Conservation (phyloP, 2,329 filamentous ascomycete genomes). For the Daldinia eschscholtzii region DNA sequence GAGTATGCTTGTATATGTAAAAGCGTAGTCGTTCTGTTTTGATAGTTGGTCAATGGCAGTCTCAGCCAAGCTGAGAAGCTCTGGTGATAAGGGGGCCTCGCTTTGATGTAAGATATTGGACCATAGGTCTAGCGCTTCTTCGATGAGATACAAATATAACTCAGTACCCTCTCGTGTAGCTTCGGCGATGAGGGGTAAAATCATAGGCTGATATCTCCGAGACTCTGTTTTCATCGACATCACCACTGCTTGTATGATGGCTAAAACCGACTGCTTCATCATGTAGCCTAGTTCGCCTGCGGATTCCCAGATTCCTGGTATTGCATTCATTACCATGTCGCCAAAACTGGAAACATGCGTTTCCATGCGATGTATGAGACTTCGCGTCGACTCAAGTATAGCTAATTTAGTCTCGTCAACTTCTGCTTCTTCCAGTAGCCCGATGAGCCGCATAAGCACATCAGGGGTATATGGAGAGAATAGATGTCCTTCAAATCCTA, state of each 20-base stretch:
- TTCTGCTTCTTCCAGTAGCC: slow-evolving; percentile 82
- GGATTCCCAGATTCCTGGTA: slow-evolving; percentile 87
- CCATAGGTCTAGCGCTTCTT: slow-evolving; percentile 94
- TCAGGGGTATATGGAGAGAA: slow-evolving; percentile 84
- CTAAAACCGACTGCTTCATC: slow-evolving; percentile 93
- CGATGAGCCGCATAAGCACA: slow-evolving; percentile 79
- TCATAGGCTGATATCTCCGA: slow-evolving; percentile 80
- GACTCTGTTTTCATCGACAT: slow-evolving; percentile 85
- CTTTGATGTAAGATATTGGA: slow-evolving; percentile 77
- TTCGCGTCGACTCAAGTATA: slow-evolving; percentile 86
- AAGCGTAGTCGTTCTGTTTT: slow-evolving; percentile 73
- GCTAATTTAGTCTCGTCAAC: slow-evolving; percentile 91
- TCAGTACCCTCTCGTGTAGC: slow-evolving; percentile 83
- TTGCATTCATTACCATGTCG: slow-evolving; percentile 82
- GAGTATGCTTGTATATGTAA: slow-evolving; percentile 72
- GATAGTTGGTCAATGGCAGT: slow-evolving; percentile 75
- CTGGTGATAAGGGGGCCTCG: slow-evolving; percentile 69
- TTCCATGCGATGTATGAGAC: slow-evolving; percentile 85
- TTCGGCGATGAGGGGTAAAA: slow-evolving; percentile 84
- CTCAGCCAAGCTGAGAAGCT: slow-evolving; percentile 73
- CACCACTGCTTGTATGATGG: slow-evolving; percentile 86
- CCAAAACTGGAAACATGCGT: slow-evolving; percentile 75
- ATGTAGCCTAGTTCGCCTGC: slow-evolving; percentile 85
- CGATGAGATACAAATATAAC: slow-evolving; percentile 83
- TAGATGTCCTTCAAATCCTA: slow-evolving; percentile 78